These are phyloP conservation scores for Omphalotus guepiniiformis DNA, from an alignment of 768 basidiomycete genomes.

Conservation along the genomic window DNA sequence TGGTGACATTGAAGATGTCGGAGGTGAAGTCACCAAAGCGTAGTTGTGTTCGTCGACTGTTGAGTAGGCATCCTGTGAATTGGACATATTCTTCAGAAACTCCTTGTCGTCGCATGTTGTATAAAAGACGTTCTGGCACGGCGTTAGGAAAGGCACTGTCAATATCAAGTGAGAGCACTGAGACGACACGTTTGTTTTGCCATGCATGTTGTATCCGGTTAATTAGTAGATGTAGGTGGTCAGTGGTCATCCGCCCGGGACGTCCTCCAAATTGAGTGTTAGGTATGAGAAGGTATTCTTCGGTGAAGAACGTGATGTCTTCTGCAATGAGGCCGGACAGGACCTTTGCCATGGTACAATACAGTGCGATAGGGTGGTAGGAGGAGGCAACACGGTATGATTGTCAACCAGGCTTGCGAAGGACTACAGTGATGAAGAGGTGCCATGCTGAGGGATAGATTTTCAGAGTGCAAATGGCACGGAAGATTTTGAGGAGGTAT, in stretches of 20 bases:
- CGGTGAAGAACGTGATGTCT: constrained; percentile 8
- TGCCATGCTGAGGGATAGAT: constrained; percentile 27
- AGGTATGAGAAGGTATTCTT: constrained; percentile 18
- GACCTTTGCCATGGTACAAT: constrained; percentile 7
- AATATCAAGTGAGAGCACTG: constrained; percentile 26
- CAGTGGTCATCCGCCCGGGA: constrained; percentile 24
- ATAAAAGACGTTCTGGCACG: constrained; percentile 12
- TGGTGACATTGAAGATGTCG: constrained; percentile 9
- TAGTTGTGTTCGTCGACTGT: constrained; percentile 15
- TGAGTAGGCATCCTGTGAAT: constrained; percentile 15
- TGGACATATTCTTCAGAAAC: constrained; percentile 18
- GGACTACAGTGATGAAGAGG: constrained; percentile 21
- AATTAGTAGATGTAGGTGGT: constrained; percentile 23
- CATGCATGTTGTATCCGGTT: constrained; percentile 19
- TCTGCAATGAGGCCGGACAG: background rate
- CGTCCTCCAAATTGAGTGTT: constrained; percentile 26
- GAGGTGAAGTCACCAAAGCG: constrained; percentile 26
- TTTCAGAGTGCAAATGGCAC: constrained; percentile 21
- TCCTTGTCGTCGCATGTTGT: constrained; percentile 19
- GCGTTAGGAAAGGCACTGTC: constrained; percentile 24
- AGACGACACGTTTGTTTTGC: constrained; percentile 17
- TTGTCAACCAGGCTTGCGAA: constrained; percentile 29
- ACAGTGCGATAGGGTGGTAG: constrained; percentile 30
- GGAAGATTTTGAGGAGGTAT: constrained; percentile 22
- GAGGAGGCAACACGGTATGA: constrained; percentile 28